A percentile compares a stretch with the other conserved stretches of the same genome.
phyloP scores from a whole-genome alignment of 805 yeast genomes.

The Spathaspora arborariae region DNA sequence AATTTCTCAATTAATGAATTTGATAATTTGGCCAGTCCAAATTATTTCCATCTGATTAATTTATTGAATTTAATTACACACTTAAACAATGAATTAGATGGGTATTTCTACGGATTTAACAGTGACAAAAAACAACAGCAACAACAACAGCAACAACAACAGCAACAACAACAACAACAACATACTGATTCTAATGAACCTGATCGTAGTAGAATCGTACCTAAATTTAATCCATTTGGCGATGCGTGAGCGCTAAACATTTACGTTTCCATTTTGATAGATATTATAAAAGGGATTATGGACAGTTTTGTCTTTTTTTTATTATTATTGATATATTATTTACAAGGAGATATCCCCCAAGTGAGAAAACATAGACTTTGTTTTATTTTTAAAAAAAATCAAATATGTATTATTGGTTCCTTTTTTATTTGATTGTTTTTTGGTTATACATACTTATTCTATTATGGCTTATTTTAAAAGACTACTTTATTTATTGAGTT shows the following conservation, averaged over 20 bases:
- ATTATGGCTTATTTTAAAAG: not conserved
- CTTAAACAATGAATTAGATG: conserved; percentile 40
- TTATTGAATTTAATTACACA: conserved; percentile 44
- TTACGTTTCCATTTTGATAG: not conserved
- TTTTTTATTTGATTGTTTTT: too few species aligned
- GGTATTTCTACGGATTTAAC: conserved; percentile 40
- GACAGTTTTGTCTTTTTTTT: not conserved
- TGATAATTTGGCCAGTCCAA: conserved; percentile 37
- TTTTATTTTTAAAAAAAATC: not conserved
- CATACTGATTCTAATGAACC: not conserved
- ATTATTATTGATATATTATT: not conserved
- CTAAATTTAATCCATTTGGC: conserved; percentile 25
- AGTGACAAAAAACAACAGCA: not conserved
- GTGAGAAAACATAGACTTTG: not conserved
- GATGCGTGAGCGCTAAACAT: conserved; percentile 8
- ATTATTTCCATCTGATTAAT: conserved; percentile 50
- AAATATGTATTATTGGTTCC: not conserved
- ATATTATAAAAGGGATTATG: not conserved
- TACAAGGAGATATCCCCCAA: not conserved
- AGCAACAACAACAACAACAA: not conserved
- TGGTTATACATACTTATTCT: not conserved
- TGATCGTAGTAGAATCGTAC: conserved; percentile 13
- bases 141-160: not conserved
- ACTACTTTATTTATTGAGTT: not conserved
- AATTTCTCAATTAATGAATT: conserved; percentile 44